A percentile compares a stretch with the other conserved stretches of the same genome.
phyloP scores from a whole-genome alignment of 768 basidiomycete genomes.

The Tulasnella sp. region DNA sequence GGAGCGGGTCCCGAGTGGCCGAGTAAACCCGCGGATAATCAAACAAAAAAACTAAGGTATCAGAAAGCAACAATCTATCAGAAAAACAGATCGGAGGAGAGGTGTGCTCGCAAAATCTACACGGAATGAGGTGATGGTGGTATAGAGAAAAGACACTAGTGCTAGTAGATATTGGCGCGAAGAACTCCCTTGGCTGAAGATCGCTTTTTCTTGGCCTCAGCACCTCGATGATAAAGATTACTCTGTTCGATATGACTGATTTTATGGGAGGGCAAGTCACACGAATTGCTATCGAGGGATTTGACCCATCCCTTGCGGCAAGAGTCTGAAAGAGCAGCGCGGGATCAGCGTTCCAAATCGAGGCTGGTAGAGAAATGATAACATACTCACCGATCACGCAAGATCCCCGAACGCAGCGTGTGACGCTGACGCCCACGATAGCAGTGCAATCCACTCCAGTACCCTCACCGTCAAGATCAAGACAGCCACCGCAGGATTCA shows the following conservation, averaged over 20 bases:
- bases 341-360: neutral
- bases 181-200: too few relatives aligned
- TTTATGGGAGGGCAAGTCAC: neutral
- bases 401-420: constrained; percentile 40
- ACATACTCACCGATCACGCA: constrained; percentile 35
- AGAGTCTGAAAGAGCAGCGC: neutral
- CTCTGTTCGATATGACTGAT: neutral
- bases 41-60: too few relatives aligned
- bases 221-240: neutral
- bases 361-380: neutral
- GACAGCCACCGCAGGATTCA: constrained; percentile 23
- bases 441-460: constrained; percentile 46
- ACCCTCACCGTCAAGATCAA: constrained; percentile 9
- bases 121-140: too few relatives aligned
- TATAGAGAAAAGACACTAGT: too few relatives aligned
- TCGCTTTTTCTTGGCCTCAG: too few relatives aligned
- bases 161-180: too few relatives aligned
- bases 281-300: neutral
- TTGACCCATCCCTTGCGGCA: neutral
- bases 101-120: too few relatives aligned
- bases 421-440: constrained; percentile 43
- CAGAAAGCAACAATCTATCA: too few relatives aligned
- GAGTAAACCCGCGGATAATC: too few relatives aligned
- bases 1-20: too few relatives aligned
- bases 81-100: too few relatives aligned